Percentiles rank a stretch among this genome's conserved stretches.
Evolutionary conservation across 306 rosid genomes (phyloP).

Genomic region (Begonia loranthoides): DNA sequence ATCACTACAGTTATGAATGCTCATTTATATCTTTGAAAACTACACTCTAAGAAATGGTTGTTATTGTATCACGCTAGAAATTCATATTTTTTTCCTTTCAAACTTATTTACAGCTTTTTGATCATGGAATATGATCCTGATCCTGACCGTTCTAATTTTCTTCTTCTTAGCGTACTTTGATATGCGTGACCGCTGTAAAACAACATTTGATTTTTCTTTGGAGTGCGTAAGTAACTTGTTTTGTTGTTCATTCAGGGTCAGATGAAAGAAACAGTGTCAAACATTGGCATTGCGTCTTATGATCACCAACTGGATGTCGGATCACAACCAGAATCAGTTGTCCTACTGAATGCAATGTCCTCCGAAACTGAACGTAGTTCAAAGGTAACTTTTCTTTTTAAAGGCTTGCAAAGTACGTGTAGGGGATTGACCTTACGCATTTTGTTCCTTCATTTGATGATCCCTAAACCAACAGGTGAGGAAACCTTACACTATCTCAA

Average conservation of each 20-base stretch:
- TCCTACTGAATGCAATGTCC: neutral
- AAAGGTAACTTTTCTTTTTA: neutral
- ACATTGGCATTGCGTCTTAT: neutral
- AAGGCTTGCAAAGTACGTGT: neutral
- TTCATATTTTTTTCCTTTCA: no score
- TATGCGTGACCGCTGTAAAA: no score
- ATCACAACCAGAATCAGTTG: neutral
- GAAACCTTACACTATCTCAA: constrained; percentile 46
- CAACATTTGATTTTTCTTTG: neutral
- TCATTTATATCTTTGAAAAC: no score
- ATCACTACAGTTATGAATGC: no score
- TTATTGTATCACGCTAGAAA: no score
- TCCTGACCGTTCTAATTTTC: no score
- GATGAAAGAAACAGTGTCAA: neutral
- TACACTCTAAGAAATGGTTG: no score
- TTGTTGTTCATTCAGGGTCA: neutral
- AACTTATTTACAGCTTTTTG: no score
- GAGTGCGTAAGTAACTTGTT: neutral
- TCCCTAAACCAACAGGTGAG: constrained; percentile 25
- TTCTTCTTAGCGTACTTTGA: no score
- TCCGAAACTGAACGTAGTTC: neutral
- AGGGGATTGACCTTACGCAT: neutral
- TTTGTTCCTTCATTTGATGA: neutral
- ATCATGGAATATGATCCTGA: no score
- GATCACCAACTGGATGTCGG: neutral